These are phyloP conservation scores for Coffea humblotiana DNA, from an alignment of 305 asterid species.

Conservation along the genomic window DNA sequence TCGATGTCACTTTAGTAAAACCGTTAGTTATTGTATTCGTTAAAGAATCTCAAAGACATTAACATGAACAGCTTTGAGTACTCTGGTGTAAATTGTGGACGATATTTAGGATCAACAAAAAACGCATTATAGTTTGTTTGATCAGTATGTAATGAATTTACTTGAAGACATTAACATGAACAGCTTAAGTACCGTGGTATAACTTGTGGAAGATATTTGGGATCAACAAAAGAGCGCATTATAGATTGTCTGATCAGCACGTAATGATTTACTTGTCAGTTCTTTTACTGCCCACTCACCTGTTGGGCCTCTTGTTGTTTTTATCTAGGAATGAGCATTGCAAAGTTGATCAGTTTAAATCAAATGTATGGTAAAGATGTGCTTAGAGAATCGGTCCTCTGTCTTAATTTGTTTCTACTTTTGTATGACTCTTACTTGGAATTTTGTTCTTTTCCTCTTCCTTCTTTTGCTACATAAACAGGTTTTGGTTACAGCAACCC, in stretches of 20 bases:
- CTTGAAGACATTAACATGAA: no score
- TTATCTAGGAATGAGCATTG: neutral
- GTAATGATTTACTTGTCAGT: neutral
- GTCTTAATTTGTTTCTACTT: neutral
- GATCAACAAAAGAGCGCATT: neutral
- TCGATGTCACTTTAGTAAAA: neutral
- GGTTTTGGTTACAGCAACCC: constrained; percentile 95
- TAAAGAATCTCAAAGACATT: neutral
- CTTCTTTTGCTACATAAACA: constrained; percentile 27
- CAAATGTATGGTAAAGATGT: neutral
- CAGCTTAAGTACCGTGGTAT: neutral
- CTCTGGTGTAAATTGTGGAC: neutral
- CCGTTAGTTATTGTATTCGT: neutral
- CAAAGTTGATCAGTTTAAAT: neutral
- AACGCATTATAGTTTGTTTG: neutral
- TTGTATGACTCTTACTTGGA: neutral
- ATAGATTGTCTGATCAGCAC: neutral
- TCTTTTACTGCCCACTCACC: neutral
- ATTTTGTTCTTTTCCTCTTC: constrained; percentile 16
- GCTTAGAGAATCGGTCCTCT: neutral
- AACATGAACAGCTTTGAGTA: neutral
- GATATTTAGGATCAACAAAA: neutral
- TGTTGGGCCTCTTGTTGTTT: neutral
- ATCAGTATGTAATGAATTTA: neutral
- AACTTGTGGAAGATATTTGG: neutral